Base-by-base conservation (phyloP, 768 basidiomycete genomes). In the Pisolithus orientalis region DNA sequence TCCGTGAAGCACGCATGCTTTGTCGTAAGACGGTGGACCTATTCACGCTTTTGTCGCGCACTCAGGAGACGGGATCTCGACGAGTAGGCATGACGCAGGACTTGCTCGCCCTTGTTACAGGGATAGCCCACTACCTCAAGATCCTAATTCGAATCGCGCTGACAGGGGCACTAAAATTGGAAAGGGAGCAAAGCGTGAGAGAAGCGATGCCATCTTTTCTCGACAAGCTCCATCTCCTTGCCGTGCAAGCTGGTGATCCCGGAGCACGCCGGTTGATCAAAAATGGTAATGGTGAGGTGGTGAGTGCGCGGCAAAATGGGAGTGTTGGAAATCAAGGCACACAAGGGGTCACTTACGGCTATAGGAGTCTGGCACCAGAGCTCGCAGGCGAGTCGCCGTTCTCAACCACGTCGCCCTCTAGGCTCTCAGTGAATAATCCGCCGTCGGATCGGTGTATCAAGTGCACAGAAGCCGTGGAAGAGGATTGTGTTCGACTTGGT, bases 1-100 rank as follows among this genome's bases (percentile, higher is more conserved):
- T 97, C 51, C 85, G 96, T 38, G 96, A 98, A 75, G 94, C 95
- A 40, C 87, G 96, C 54, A 92, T 97, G 87, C 83, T 99, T 21
- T 99, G 96, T 71, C 88, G 96, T 56, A 98, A 98, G 72, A 95
- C 95, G 2, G 96, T 98, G 60, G 96, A 98, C 73, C 82, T 99
- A 50, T 97, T 99, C 72, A 96, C 93, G 17, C 75, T 97, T 37
- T 75, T 99, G 44, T 97, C 95, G 6, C 93, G 94, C 68, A 94
- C 93, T 24, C 93, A 95, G 69, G 91, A 95, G 67, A 89, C 91
- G 4, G 90, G 90, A 34, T 81, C 90, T 11, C 84, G 89, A 53
- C 76, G 91, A 61, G 92, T 93, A 84, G 90, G 89, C 48, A 94
- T 98, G 85, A 97, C 94, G 16, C 91, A 97, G 70, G 96, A 98